Evolutionary conservation across 495 filamentous ascomycete species (phyloP), one percentile per base, ranked within the genome.

Genomic region (Chlorociboria aeruginascens): DNA sequence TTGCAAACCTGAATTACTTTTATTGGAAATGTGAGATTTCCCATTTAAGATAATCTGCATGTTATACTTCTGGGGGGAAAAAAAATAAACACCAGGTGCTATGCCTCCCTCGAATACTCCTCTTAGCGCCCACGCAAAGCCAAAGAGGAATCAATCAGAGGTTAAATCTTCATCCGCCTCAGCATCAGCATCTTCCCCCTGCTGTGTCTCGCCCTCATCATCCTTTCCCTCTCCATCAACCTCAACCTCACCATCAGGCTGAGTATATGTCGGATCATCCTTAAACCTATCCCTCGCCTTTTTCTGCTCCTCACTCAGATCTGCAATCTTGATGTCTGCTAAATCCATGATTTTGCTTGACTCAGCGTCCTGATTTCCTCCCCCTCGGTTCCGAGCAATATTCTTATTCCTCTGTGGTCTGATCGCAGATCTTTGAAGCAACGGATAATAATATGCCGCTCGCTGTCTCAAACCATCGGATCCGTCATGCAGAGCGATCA

Each of bases 381-480:
- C 28, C 14, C 11, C 32, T 32, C 40, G 46, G 45, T 50, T 48
- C 10, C 41, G 43, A 31, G 69, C 64, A 54, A 77, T 76, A 51
- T 73, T 75, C 62, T 70, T 76, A 45, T 63, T 68, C 42, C 77
- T 68, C 62, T 77, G 73, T 30, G 69, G 74, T 48, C 69, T 64
- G 52, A 81, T 70, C 20, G 65, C 63, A 46, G 66, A 70, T 17
- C 70, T 81, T 65, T 86, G 83, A 45, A 85, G 65, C 52, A 97
- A 77, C 0, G 89, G 88, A 56, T 96, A 97, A 61, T 89, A 96
- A 65, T 86, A 96, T 8, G 86, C 89, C 14, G 76, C 92, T 54
- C 75, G 80, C 58, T 78, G 78, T 49, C 77, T 69, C 30, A 63
- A 51, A 39, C 60, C 51, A 45, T 62, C 52, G 43, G 67, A 65